Percentiles rank a stretch among this genome's conserved stretches.
These are phyloP conservation scores for Fusarium sambucinum DNA, from an alignment of 2,329 filamentous ascomycete genomes.

Conservation along the genomic window DNA sequence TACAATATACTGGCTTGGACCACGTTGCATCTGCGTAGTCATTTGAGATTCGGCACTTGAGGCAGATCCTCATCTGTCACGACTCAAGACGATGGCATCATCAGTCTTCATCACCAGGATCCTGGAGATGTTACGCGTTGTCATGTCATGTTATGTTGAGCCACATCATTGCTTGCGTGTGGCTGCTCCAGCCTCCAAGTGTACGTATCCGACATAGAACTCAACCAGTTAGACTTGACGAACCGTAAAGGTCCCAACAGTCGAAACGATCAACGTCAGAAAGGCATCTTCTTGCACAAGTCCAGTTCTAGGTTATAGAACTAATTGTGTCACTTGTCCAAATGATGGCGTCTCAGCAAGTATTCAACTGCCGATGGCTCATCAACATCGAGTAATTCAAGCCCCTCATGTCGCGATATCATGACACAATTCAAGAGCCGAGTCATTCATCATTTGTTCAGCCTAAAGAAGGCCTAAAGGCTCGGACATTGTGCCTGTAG, in stretches of 20 bases:
- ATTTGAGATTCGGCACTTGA: conserved; percentile 15
- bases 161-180: not conserved
- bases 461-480: no score
- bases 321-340: conserved; percentile 22
- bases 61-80: conserved; percentile 10
- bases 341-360: conserved; percentile 16
- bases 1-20: conserved; percentile 3
- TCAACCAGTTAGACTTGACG: not conserved
- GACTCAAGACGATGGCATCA: conserved; percentile 3
- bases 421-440: not conserved
- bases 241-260: not conserved
- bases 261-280: conserved; percentile 22
- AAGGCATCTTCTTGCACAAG: conserved; percentile 26
- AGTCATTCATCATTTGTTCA: not conserved
- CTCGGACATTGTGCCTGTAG: not conserved
- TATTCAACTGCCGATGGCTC: conserved; percentile 1
- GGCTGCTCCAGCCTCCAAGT: conserved; percentile 26
- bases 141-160: conserved; percentile 28
- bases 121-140: not conserved
- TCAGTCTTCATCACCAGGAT: not conserved
- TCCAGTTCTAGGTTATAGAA: not conserved
- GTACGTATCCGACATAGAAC: conserved; percentile 18
- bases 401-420: conserved; percentile 2
- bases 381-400: conserved; percentile 5
- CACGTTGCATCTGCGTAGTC: conserved; percentile 2